phyloP scores from a whole-genome alignment of 2,329 filamentous ascomycete genomes.

The Aureobasidium uvarum region DNA sequence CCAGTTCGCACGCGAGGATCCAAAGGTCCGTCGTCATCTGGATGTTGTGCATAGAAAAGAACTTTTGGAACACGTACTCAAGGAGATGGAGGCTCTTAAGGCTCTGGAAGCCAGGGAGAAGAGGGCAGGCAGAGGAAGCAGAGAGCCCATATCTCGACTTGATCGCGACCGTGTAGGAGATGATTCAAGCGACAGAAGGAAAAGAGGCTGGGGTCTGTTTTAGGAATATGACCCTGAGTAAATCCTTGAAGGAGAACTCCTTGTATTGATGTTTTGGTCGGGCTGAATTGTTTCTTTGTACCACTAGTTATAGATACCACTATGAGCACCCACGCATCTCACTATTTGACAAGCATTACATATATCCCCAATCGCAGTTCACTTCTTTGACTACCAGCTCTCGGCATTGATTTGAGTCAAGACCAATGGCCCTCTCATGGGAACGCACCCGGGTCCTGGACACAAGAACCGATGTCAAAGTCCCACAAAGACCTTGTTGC shows the following conservation, averaged over 20 bases:
- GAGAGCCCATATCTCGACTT: neutral
- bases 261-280: neutral
- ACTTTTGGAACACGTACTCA: conserved; percentile 83
- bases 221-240: conserved; percentile 29
- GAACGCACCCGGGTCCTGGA: too few relatives aligned
- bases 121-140: conserved; percentile 47
- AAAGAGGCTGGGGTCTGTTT: conserved; percentile 40
- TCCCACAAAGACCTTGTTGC: too few relatives aligned
- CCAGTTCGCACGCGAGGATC: conserved; percentile 87
- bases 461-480: too few relatives aligned
- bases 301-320: conserved; percentile 23
- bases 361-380: neutral
- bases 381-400: too few relatives aligned
- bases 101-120: conserved; percentile 76
- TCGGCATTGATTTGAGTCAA: too few relatives aligned
- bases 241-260: neutral
- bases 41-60: conserved; percentile 93
- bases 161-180: conserved; percentile 15
- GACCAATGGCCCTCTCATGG: too few relatives aligned
- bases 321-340: conserved; percentile 15
- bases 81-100: conserved; percentile 90
- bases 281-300: conserved; percentile 7
- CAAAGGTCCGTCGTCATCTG: conserved; percentile 81
- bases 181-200: conserved; percentile 31
- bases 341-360: neutral